Base-by-base conservation (phyloP, 441 rosid species). In the Arabidopsis lyrata region DNA sequence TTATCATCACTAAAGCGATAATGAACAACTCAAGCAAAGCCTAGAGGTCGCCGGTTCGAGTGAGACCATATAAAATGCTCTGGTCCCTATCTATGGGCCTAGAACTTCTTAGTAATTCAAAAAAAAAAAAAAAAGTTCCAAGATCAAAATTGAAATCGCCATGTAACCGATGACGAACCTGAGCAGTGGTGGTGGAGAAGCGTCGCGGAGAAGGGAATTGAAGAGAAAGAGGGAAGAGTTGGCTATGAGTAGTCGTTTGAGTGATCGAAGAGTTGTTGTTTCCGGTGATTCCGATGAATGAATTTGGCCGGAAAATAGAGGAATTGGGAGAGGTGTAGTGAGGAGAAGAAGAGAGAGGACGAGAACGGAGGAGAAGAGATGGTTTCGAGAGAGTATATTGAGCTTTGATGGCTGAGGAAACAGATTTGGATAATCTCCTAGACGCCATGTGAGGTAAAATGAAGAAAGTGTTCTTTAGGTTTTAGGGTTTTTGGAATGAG, bases 191-290 rank as follows among this genome's bases (percentile, higher is more conserved):
- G 34, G 82, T 65, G 5, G 91, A 39, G 68, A 78, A 83, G 77
- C 68, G 68, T 10, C 84, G 84, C 0, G 81, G 87, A 66, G 88
- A 16, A 72, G 83, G 78, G 73, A 86, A 85, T 67, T 83, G 86
- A 24, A 83, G 65, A 63, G 68, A 31, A 57, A 66, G 67, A 58
- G 85, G 84, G 32, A 65, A 4, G 52, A 70, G 47, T 4, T 68
- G 13, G 61, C 13, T 29, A 0, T 47, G 32, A 38, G 68, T 0
- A 61, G 70, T 18, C 27, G 58, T 55, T 1, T 57, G 34, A 14
- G 39, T 49, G 38, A 69, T 27, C 1, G 42, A 36, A 60, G 72
- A 80, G 56, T 12, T 53, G n/a, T 66, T 44, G 52, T 68, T 58
- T 12, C 16, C 39, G 0, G 75, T 0, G 3, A 52, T 0, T 73